Base-by-base conservation (phyloP, 108 stramenopile genomes). In the Nannochloropsis gaditana region DNA sequence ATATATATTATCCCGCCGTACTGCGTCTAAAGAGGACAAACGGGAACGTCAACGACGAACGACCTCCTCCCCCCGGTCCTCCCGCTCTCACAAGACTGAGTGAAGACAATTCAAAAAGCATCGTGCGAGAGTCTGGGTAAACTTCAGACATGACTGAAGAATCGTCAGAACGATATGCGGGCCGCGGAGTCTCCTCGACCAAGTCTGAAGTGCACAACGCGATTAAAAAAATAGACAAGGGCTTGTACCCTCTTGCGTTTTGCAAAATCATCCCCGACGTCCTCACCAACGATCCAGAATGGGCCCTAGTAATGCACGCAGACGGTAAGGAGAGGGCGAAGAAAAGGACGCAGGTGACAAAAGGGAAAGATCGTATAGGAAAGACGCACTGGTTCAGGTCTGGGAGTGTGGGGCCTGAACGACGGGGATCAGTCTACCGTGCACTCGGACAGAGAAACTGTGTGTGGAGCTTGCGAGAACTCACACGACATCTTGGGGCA, bases 161-260 rank as follows among this genome's bases (percentile, higher is more conserved):
- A 8, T 59, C 59, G 31, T 19, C 84, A 41, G 59, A 85, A 43
- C 85, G 85, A 5, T 85, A 85, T 43, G 85, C 81, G 42, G 81
- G 42, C 43, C 85, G 85, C 1, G 85, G 85, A 21, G 85, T 85
- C 43, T 45, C 44, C n/a, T 42, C 85, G 43, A 80, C 80, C 80
- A 85, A 85, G 85, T 80, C 80, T 80, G 85, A 85, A 43, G 85
- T 85, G 80, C 85, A 85, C 80, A 42, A 81, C 11, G 85, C 85
- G 21, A 85, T 85, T 17, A 85, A 85, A 44, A 43, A 81, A 31
- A 42, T 85, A 4, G 81, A 85, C 85, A 85, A 85, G 81, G 85
- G 85, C 44, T 80, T 85, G 43, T 81, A 81, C 43, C 85, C 85
- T 11, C 43, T 44, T n/a, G 85, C 85, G 41, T 85, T 85, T 82